Conservation (phyloP, 2,329 filamentous ascomycete species). For the Colletotrichum paranaense region DNA sequence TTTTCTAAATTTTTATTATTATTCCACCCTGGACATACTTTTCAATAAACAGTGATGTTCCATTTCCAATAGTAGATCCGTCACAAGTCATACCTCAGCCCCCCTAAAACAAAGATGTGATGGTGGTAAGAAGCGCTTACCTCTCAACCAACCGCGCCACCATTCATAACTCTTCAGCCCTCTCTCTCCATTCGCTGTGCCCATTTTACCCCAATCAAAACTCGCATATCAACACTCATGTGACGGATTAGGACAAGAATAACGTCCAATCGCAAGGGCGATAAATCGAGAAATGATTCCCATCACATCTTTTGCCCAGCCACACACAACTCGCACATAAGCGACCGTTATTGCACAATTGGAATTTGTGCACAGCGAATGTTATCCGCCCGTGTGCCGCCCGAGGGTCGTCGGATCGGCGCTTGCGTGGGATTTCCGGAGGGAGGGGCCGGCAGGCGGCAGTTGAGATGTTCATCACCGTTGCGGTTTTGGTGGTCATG, state of each 20-base stretch:
- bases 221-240: background rate
- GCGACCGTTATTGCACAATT: background rate
- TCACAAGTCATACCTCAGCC: background rate
- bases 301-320: slow-evolving; percentile 4
- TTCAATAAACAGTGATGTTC: background rate
- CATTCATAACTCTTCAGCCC: background rate
- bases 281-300: background rate
- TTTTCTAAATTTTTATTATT: background rate
- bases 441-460: background rate
- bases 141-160: background rate
- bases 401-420: background rate
- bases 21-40: background rate
- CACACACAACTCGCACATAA: background rate
- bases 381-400: slow-evolving; percentile 15
- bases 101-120: background rate
- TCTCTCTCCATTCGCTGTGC: background rate
- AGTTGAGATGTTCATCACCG: background rate
- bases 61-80: background rate
- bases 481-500: background rate
- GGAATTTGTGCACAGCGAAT: slow-evolving; percentile 22
- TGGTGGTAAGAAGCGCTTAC: slow-evolving; percentile 12
- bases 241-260: background rate
- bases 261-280: background rate
- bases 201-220: slow-evolving; percentile 14
- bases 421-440: background rate